These are phyloP conservation scores for Trichoderma simmonsii DNA, from an alignment of 2,329 filamentous ascomycete species.

Conservation along the genomic window DNA sequence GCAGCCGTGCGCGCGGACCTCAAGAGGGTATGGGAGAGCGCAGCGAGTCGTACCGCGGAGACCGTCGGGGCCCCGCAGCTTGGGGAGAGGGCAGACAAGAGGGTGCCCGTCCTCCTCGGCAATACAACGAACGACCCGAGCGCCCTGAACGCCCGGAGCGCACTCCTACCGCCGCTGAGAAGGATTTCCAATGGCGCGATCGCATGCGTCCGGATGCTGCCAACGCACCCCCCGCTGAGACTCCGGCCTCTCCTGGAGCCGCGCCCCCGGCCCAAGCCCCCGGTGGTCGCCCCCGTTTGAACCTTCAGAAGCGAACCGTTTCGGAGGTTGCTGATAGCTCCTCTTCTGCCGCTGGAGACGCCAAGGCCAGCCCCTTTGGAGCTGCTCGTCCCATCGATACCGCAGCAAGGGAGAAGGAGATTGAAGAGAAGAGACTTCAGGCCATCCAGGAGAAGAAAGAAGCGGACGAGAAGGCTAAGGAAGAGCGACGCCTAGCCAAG, in stretches of 20 bases:
- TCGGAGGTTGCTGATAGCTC: conserved; percentile 61
- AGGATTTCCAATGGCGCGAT: conserved; percentile 88
- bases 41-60: conserved; percentile 56
- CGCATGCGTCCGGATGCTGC: conserved; percentile 81
- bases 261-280: conserved; percentile 46
- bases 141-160: conserved; percentile 54
- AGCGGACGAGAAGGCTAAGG: conserved; percentile 80
- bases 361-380: conserved; percentile 91
- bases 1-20: conserved; percentile 50
- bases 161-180: conserved; percentile 80
- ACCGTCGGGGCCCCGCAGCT: conserved; percentile 66
- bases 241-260: conserved; percentile 71
- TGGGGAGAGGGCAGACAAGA: conserved; percentile 75
- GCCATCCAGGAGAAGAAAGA: conserved; percentile 79
- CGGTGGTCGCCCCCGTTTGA: conserved; percentile 72
- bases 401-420: conserved; percentile 78
- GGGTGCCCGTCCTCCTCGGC: conserved; percentile 74
- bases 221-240: conserved; percentile 62
- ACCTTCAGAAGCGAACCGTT: conserved; percentile 87
- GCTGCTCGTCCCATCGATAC: conserved; percentile 93
- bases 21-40: conserved; percentile 54
- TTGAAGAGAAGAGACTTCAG: conserved; percentile 82
- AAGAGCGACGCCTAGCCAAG: conserved; percentile 63
- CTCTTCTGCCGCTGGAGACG: conserved; percentile 55
- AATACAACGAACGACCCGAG: conserved; percentile 69